Percentiles rank a stretch among this genome's conserved stretches.
These are phyloP conservation scores for Chrysoporthe puriensis DNA, from an alignment of 2,329 filamentous ascomycete genomes.

Conservation along the genomic window DNA sequence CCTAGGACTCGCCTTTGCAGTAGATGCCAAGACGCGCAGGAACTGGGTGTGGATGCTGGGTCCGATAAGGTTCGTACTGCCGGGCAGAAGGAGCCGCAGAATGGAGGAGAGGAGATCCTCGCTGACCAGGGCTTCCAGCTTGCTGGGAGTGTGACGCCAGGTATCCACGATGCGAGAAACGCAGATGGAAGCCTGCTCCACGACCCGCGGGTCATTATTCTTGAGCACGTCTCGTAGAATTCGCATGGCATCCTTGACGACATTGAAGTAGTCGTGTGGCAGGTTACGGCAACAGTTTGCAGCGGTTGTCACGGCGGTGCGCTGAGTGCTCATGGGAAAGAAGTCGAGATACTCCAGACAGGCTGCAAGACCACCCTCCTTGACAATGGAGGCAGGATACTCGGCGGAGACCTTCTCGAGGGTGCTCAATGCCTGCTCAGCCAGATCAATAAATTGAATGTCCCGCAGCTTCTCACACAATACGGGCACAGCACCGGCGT, in stretches of 20 bases:
- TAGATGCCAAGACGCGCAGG: constrained; percentile 86
- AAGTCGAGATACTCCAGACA: constrained; percentile 96
- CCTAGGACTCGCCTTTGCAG: constrained; percentile 82
- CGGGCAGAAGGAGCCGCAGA: constrained; percentile 84
- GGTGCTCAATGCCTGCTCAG: constrained; percentile 94
- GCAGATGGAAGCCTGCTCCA: constrained; percentile 94
- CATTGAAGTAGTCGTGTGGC: constrained; percentile 87
- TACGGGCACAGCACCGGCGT: constrained; percentile 93
- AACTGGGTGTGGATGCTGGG: constrained; percentile 96
- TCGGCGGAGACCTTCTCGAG: constrained; percentile 97
- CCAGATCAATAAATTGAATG: constrained; percentile 95
- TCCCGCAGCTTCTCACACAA: constrained; percentile 93
- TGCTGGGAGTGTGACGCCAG: constrained; percentile 85
- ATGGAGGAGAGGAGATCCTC: constrained; percentile 84
- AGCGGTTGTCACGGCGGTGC: constrained; percentile 94
- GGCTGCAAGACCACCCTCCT: constrained; percentile 93
- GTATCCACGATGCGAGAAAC: constrained; percentile 96
- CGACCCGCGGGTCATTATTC: constrained; percentile 94
- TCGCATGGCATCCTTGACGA: constrained; percentile 95
- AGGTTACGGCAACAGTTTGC: constrained; percentile 99
- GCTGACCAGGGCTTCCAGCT: constrained; percentile 90
- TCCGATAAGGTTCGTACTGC: constrained; percentile 93
- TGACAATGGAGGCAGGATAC: constrained; percentile 92
- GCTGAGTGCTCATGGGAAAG: constrained; percentile 94
- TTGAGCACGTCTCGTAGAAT: constrained; percentile 86